These are phyloP conservation scores for Spongospora subterranea DNA, from an alignment of 208 protist genomes.

Conservation along the genomic window DNA sequence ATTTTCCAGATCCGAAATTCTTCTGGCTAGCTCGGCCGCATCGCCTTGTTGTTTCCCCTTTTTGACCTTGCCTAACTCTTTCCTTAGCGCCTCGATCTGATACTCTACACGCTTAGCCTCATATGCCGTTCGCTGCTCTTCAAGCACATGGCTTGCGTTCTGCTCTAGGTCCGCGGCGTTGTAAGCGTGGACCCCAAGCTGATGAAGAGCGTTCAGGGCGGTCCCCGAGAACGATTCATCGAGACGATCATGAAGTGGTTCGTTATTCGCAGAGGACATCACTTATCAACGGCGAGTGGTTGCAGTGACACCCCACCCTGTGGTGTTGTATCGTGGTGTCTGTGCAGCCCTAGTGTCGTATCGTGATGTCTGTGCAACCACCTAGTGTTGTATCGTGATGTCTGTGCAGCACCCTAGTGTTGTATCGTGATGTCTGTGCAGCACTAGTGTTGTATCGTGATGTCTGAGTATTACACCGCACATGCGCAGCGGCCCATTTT, in stretches of 20 bases:
- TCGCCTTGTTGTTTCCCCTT: neutral
- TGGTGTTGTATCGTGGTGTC: no score
- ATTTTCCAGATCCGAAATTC: neutral
- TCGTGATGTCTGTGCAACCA: no score
- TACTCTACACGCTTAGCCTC: neutral
- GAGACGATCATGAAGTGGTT: neutral
- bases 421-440: no score
- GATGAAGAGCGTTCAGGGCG: neutral
- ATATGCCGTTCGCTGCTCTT: neutral
- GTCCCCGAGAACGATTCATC: slow-evolving; percentile 24
- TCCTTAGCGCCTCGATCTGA: neutral
- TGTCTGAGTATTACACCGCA: no score
- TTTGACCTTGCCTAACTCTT: neutral
- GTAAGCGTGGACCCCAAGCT: slow-evolving; percentile 2
- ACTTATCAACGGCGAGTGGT: no score
- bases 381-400: no score
- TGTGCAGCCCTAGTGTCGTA: no score
- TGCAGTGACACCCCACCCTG: no score
- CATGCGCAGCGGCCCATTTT: no score
- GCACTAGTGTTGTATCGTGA: no score
- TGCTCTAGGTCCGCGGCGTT: slow-evolving; percentile 29
- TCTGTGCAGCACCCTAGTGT: no score
- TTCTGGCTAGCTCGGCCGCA: neutral
- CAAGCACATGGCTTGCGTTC: neutral
- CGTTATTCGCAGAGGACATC: neutral